Percentiles rank a stretch among this genome's conserved stretches.
These are phyloP conservation scores for Pseudisothecium myosuroides DNA, from an alignment of 225 moss, liverwort and hornwort genomes.

Conservation along the genomic window DNA sequence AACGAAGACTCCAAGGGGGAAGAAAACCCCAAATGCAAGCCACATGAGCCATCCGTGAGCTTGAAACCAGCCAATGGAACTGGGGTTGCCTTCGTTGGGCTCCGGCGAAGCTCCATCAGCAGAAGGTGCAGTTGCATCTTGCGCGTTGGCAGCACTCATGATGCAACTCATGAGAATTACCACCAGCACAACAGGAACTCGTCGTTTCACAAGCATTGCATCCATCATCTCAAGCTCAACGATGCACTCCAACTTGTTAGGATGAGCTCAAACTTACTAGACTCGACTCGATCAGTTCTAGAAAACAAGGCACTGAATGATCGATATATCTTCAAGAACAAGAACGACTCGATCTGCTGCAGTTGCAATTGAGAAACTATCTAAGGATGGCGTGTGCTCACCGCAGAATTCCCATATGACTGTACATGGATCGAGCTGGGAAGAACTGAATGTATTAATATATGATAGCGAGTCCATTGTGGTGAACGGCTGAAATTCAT, in stretches of 20 bases:
- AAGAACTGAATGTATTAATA: neutral
- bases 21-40: slow-evolving; percentile 16
- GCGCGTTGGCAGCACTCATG: neutral
- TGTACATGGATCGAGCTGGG: too few relatives aligned
- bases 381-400: neutral
- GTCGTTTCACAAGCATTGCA: neutral
- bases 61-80: slow-evolving; percentile 8
- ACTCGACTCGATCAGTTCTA: neutral
- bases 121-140: neutral
- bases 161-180: neutral
- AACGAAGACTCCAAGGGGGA: neutral
- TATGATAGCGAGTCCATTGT: neutral
- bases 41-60: slow-evolving; percentile 40
- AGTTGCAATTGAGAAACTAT: too few relatives aligned
- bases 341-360: too few relatives aligned
- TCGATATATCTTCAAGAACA: neutral
- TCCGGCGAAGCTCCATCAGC: neutral
- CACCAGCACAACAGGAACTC: neutral
- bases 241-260: neutral
- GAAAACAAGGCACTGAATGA: neutral
- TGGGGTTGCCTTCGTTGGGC: slow-evolving; percentile 9
- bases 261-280: neutral
- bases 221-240: neutral
- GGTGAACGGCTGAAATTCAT: neutral
- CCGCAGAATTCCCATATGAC: neutral